Conservation (phyloP, 768 basidiomycete genomes). For the Kwoniella sp. region DNA sequence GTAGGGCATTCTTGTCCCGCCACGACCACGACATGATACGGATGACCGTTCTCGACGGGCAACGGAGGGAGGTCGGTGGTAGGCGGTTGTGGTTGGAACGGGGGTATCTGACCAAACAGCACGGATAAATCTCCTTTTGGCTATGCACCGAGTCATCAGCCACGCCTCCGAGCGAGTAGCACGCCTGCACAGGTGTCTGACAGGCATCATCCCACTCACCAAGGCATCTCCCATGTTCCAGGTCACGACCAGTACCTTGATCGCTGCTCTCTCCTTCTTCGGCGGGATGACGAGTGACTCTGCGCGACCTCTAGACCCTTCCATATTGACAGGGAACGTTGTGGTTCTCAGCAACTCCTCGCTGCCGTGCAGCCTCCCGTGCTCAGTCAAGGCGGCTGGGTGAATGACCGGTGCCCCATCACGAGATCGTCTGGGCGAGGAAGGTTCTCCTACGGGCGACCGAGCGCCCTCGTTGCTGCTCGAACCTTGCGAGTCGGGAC, state of each 20-base stretch:
- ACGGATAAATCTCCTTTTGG: conserved; percentile 48
- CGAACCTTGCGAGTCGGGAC: too few species aligned
- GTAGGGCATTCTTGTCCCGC: conserved; percentile 50
- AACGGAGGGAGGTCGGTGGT: conserved; percentile 27
- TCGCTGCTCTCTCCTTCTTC: conserved; percentile 29
- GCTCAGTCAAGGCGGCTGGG: background rate
- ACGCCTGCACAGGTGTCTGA: background rate
- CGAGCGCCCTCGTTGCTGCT: too few species aligned
- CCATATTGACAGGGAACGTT: background rate
- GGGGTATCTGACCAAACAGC: conserved; percentile 40
- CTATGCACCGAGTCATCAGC: conserved; percentile 6
- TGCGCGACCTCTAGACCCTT: background rate
- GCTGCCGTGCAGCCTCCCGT: background rate
- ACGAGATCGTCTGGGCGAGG: too few species aligned
- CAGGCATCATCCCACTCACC: conserved; percentile 16
- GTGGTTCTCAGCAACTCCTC: background rate
- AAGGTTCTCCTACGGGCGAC: too few species aligned
- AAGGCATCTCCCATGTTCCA: conserved; percentile 51
- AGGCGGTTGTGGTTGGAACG: conserved; percentile 21
- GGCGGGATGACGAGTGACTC: conserved; percentile 4
- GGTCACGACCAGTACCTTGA: conserved; percentile 46
- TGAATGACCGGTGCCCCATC: background rate
- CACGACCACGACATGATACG: conserved; percentile 48
- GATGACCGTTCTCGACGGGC: conserved; percentile 37
- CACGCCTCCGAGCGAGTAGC: background rate